phyloP scores from a whole-genome alignment of 106 monocot genomes.

The Dendrobium chrysotoxum region DNA sequence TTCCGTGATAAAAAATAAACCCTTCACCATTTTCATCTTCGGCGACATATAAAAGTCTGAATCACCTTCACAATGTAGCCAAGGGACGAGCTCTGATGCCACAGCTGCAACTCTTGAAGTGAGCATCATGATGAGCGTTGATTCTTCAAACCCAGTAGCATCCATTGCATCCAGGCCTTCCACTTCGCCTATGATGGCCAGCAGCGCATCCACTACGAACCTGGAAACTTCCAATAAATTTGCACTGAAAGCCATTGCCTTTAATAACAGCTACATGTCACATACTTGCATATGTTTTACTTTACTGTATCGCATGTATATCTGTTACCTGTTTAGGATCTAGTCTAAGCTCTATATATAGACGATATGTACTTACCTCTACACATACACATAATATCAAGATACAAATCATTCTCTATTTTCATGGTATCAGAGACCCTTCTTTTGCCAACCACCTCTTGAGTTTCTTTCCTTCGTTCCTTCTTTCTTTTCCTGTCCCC shows the following conservation, averaged over 20 bases:
- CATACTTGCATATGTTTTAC: too few relatives aligned
- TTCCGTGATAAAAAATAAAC: constrained; percentile 42
- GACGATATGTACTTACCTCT: too few relatives aligned
- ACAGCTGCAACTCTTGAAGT: constrained; percentile 68
- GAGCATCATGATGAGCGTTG: constrained; percentile 56
- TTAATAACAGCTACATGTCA: too few relatives aligned
- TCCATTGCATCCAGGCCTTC: constrained; percentile 48
- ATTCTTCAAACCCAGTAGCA: neutral
- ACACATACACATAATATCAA: too few relatives aligned
- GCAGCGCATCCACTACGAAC: constrained; percentile 72
- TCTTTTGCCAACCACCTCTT: too few relatives aligned
- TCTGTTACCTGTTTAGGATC: too few relatives aligned
- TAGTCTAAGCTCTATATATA: too few relatives aligned
- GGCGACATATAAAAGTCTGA: constrained; percentile 47
- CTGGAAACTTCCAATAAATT: constrained; percentile 22
- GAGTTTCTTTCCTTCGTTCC: too few relatives aligned
- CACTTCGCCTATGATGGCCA: constrained; percentile 70
- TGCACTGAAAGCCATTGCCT: constrained; percentile 19
- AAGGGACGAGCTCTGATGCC: constrained; percentile 58
- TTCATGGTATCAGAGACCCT: too few relatives aligned
- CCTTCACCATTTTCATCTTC: constrained; percentile 64
- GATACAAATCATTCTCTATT: too few relatives aligned
- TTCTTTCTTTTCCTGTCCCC: too few relatives aligned
- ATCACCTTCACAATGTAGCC: constrained; percentile 52
- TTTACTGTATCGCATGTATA: too few relatives aligned